Percentiles rank a stretch among this genome's conserved stretches.
Evolutionary conservation across 495 filamentous ascomycete genomes (phyloP).

Genomic region (Astrothelium macrocarpum): DNA sequence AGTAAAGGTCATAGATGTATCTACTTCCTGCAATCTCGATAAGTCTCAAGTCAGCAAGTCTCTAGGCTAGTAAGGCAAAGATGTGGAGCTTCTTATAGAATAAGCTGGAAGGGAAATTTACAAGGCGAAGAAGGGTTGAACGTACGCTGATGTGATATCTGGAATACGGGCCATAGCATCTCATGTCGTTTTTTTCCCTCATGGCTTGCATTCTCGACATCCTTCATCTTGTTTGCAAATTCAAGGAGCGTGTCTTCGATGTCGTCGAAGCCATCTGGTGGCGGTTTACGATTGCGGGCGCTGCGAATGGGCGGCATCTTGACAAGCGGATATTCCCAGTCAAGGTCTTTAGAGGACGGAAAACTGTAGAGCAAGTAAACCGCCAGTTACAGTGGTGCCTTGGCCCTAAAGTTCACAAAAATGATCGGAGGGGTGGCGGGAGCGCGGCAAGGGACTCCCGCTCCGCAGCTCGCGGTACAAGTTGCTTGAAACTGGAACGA

Average conservation of each 20-base stretch:
- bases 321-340: constrained; percentile 35
- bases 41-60: no score
- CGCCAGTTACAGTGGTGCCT: no score
- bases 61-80: no score
- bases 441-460: neutral
- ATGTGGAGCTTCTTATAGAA: no score
- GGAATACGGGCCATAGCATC: constrained; percentile 92
- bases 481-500: neutral
- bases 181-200: constrained; percentile 78
- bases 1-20: constrained; percentile 97
- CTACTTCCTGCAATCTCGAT: constrained; percentile 46
- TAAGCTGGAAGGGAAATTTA: neutral
- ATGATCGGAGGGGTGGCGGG: constrained; percentile 10
- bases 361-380: no score
- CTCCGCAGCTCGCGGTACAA: neutral
- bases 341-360: no score
- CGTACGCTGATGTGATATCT: constrained; percentile 89
- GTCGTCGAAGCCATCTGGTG: constrained; percentile 90
- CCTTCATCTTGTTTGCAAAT: constrained; percentile 97
- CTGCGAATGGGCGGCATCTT: constrained; percentile 80
- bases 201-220: constrained; percentile 72
- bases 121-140: neutral
- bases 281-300: constrained; percentile 73
- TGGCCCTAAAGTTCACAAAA: no score
- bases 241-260: constrained; percentile 94